Conservation (phyloP, 805 yeast genomes). For the Saccharomycopsis guyanensis region DNA sequence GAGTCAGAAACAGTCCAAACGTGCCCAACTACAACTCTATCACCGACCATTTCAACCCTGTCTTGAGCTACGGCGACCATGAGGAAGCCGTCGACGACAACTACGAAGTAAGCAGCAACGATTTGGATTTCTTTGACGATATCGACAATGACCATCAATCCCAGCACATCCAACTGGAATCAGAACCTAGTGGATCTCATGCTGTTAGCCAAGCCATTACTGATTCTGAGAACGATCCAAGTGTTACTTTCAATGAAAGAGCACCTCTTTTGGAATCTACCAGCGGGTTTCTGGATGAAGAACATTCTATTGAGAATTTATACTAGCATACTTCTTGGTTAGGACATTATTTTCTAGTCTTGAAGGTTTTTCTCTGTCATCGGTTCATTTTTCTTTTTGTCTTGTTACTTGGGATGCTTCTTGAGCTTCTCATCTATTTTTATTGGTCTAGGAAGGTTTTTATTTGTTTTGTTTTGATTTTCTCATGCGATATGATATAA, state of each 20-base stretch:
- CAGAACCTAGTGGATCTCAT: no score
- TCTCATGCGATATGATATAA: no score
- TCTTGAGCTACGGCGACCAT: not conserved
- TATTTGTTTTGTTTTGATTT: no score
- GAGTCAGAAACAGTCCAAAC: not conserved
- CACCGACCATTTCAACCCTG: constrained; percentile 3
- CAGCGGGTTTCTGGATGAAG: constrained; percentile 8
- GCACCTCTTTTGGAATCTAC: not conserved
- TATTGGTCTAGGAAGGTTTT: no score
- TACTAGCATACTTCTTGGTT: not conserved
- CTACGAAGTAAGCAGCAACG: constrained; percentile 10
- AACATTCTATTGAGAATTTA: constrained; percentile 11
- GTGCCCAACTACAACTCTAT: constrained; percentile 6
- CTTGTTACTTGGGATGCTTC: no score
- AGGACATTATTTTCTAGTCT: no score
- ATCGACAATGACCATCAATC: no score
- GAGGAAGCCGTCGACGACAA: constrained; percentile 3
- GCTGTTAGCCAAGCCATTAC: no score
- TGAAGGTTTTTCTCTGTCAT: not conserved
- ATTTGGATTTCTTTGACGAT: not conserved
- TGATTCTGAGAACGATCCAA: not conserved
- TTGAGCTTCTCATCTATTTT: no score
- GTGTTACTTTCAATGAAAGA: not conserved
- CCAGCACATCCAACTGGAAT: no score
- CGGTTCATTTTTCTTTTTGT: no score